Evolutionary conservation across 2,329 filamentous ascomycete genomes (phyloP).

Genomic region (Penicillium sclerotiorum): DNA sequence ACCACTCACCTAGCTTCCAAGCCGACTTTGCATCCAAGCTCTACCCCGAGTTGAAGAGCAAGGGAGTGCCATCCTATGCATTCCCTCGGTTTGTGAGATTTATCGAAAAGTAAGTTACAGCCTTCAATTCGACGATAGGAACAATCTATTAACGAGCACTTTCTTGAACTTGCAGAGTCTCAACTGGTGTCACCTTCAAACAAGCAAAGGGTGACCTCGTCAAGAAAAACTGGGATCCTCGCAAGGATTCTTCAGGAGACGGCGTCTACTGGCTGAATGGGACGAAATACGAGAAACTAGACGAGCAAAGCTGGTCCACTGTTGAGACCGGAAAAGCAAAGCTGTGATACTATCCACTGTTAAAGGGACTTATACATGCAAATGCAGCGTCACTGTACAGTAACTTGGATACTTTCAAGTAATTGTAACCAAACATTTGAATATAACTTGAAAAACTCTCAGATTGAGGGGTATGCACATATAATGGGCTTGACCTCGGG

Average conservation of each 20-base stretch:
- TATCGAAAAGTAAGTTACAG: constrained; percentile 45
- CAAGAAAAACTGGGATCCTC: constrained; percentile 46
- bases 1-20: constrained; percentile 31
- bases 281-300: constrained; percentile 42
- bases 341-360: too few relatives aligned
- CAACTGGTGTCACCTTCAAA: constrained; percentile 54
- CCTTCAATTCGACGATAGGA: constrained; percentile 3
- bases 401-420: too few relatives aligned
- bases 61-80: constrained; percentile 51
- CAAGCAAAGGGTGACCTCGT: constrained; percentile 50
- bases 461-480: too few relatives aligned
- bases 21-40: constrained; percentile 42
- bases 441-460: too few relatives aligned
- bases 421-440: too few relatives aligned
- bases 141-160: not conserved
- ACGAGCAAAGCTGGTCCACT: constrained; percentile 40
- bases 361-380: too few relatives aligned
- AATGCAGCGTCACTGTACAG: too few relatives aligned
- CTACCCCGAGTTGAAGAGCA: constrained; percentile 42
- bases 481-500: too few relatives aligned
- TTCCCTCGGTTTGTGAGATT: constrained; percentile 52
- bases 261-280: constrained; percentile 50
- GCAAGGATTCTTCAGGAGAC: constrained; percentile 35
- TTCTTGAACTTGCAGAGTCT: constrained; percentile 34
- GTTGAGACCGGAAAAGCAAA: constrained; percentile 51